phyloP scores from a whole-genome alignment of 1,139 yeast genomes.

The Spathaspora sp. region DNA sequence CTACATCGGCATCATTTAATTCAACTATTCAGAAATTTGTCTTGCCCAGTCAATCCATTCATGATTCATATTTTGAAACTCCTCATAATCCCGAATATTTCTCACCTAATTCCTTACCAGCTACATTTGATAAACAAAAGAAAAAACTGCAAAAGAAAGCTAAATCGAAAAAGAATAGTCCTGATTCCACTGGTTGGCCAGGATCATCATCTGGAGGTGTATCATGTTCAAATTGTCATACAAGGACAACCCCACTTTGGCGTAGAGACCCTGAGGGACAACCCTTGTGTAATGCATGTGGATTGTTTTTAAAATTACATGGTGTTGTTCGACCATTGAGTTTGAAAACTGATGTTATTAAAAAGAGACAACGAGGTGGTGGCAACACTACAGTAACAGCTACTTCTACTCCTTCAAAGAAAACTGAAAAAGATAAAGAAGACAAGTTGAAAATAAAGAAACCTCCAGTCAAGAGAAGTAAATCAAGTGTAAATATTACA shows the following conservation, averaged over 20 bases:
- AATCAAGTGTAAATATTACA: constrained; percentile 6
- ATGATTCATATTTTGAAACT: constrained; percentile 9
- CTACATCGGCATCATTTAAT: not conserved
- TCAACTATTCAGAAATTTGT: constrained; percentile 5
- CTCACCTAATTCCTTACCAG: constrained; percentile 7
- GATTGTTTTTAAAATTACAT: constrained; percentile 54
- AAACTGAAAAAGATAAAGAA: constrained; percentile 5
- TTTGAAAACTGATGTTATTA: constrained; percentile 86
- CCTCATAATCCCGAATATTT: constrained; percentile 1
- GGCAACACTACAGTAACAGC: not conserved
- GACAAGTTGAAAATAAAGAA: constrained; percentile 1
- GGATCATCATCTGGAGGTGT: constrained; percentile 10
- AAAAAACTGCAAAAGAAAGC: constrained; percentile 8
- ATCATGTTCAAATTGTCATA: constrained; percentile 53
- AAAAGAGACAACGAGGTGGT: constrained; percentile 50
- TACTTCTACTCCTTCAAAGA: not conserved
- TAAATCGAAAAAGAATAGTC: constrained; percentile 4
- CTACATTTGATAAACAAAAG: constrained; percentile 3
- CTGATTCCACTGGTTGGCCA: constrained; percentile 4
- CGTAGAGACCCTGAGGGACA: constrained; percentile 55
- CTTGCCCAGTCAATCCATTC: constrained; percentile 12
- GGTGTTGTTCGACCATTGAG: constrained; percentile 61
- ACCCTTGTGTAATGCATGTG: constrained; percentile 61
- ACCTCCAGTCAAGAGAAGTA: constrained; percentile 8
- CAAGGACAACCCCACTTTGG: constrained; percentile 61